Evolutionary conservation across 495 filamentous ascomycete genomes (phyloP).

Genomic region (Penicillium antarcticum): DNA sequence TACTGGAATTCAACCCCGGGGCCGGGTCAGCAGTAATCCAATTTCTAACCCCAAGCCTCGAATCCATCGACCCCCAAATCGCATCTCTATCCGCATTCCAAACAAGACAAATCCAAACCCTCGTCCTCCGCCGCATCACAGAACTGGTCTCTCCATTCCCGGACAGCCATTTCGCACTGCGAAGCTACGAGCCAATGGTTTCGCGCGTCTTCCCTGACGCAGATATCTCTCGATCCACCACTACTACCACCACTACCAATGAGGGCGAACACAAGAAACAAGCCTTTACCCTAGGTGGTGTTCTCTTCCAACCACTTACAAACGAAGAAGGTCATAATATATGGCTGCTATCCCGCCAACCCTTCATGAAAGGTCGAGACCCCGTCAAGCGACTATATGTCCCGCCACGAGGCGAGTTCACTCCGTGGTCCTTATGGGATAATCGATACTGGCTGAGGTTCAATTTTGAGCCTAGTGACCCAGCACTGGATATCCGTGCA

Average conservation of each 20-base stretch:
- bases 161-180: slow-evolving; percentile 33
- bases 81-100: slow-evolving; percentile 6
- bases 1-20: slow-evolving; percentile 35
- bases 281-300: slow-evolving; percentile 52
- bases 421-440: slow-evolving; percentile 62
- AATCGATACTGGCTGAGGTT: slow-evolving; percentile 79
- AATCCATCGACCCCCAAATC: slow-evolving; percentile 6
- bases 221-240: slow-evolving; percentile 18
- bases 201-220: slow-evolving; percentile 20
- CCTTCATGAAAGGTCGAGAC: slow-evolving; percentile 32
- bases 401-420: slow-evolving; percentile 5
- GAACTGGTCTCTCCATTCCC: slow-evolving; percentile 41
- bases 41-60: slow-evolving; percentile 21
- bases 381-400: slow-evolving; percentile 13
- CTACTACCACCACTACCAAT: background rate
- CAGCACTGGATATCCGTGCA: background rate
- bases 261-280: slow-evolving; percentile 31
- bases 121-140: slow-evolving; percentile 41
- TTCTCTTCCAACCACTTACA: slow-evolving; percentile 49
- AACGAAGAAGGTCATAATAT: slow-evolving; percentile 19
- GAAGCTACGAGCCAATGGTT: slow-evolving; percentile 30
- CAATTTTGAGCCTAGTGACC: slow-evolving; percentile 8
- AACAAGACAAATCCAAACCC: slow-evolving; percentile 22
- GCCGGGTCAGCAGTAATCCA: slow-evolving; percentile 39
- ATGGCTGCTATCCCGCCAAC: slow-evolving; percentile 53